Percentiles rank a stretch among this genome's conserved stretches.
These are phyloP conservation scores for Citrus trifoliata DNA, from an alignment of 345 rosid species.

Conservation along the genomic window DNA sequence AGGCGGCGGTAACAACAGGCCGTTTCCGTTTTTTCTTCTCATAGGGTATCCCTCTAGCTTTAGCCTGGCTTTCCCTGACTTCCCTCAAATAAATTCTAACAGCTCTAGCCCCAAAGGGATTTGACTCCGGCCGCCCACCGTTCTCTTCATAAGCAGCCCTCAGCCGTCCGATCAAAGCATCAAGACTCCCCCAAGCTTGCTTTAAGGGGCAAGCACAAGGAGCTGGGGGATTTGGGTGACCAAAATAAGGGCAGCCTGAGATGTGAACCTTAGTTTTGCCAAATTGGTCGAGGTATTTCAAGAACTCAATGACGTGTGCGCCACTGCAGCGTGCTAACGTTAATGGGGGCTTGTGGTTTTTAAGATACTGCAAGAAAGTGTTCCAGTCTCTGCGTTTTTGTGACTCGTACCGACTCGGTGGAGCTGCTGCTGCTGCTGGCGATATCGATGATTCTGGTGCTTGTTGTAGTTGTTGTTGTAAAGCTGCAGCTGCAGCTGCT, in stretches of 20 bases:
- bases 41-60: constrained; percentile 70
- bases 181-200: constrained; percentile 81
- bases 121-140: constrained; percentile 57
- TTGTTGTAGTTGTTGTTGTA: constrained; percentile 9
- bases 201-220: constrained; percentile 67
- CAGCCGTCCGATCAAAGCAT: constrained; percentile 73
- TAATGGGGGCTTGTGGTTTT: constrained; percentile 64
- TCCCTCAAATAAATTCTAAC: constrained; percentile 68
- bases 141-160: constrained; percentile 76
- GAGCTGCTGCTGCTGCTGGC: constrained; percentile 16
- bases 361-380: constrained; percentile 67
- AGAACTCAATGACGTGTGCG: constrained; percentile 68
- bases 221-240: constrained; percentile 57
- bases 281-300: constrained; percentile 67
- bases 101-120: constrained; percentile 68
- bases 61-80: constrained; percentile 64
- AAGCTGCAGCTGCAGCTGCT: constrained; percentile 12
- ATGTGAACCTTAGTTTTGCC: constrained; percentile 75
- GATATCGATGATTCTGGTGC: constrained; percentile 15
- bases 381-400: constrained; percentile 74
- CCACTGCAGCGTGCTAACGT: constrained; percentile 62
- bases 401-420: constrained; percentile 65
- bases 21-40: constrained; percentile 80
- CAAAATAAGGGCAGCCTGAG: constrained; percentile 53
- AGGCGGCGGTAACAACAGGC: constrained; percentile 14